Conservation (phyloP, 768 basidiomycete genomes). For the Mycena amicta region DNA sequence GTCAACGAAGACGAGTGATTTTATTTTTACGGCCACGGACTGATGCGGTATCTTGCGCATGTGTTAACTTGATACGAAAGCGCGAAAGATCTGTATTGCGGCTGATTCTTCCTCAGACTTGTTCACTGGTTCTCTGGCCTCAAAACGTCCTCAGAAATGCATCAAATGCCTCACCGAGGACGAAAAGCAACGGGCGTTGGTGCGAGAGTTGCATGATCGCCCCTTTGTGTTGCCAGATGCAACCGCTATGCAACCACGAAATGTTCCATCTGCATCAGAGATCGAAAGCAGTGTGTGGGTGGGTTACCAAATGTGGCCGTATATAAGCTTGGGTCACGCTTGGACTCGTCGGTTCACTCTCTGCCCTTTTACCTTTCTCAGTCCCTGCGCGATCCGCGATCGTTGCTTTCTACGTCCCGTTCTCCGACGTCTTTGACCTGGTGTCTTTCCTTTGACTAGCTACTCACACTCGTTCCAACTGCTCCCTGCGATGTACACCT, state of each 20-base stretch:
- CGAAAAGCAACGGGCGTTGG: no score
- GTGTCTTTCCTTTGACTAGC: constrained; percentile 29
- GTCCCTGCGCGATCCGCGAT: constrained; percentile 30
- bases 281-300: not conserved
- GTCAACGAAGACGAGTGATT: constrained; percentile 44
- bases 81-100: no score
- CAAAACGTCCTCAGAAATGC: no score
- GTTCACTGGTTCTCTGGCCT: no score
- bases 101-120: no score
- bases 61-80: no score
- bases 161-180: no score
- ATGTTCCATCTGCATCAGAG: constrained; percentile 15
- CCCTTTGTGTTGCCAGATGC: not conserved
- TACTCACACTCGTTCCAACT: constrained; percentile 21
- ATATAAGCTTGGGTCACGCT: not conserved
- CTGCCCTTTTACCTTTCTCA: constrained; percentile 15
- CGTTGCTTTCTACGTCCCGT: constrained; percentile 23
- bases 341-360: constrained; percentile 16
- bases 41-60: not conserved
- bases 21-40: not conserved
- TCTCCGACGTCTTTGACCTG: constrained; percentile 27
- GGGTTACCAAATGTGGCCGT: not conserved
- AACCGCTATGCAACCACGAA: not conserved
- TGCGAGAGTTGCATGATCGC: no score
- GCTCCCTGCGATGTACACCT: constrained; percentile 47